These are phyloP conservation scores for Psophocarpus tetragonolobus DNA, from an alignment of 306 rosid species.

Conservation along the genomic window DNA sequence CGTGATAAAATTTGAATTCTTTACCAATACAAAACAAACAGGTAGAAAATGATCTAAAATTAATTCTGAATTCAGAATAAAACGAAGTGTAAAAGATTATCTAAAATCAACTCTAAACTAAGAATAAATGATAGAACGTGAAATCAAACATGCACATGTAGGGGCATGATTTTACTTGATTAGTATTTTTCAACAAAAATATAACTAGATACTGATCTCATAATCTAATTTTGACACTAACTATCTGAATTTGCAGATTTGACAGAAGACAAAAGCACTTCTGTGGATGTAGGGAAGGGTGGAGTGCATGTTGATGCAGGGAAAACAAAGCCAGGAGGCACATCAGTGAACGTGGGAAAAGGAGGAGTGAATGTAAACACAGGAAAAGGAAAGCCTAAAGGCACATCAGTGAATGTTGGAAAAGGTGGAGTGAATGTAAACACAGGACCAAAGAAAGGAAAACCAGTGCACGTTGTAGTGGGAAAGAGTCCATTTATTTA, in stretches of 20 bases:
- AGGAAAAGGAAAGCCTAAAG: slow-evolving; percentile 27
- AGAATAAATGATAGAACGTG: no score
- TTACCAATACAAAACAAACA: no score
- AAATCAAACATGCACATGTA: no score
- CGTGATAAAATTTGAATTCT: no score
- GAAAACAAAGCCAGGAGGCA: slow-evolving; percentile 27
- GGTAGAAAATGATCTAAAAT: no score
- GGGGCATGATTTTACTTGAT: no score
- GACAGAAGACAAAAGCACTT: slow-evolving; percentile 61
- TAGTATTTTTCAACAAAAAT: no score
- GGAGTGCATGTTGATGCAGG: slow-evolving; percentile 27
- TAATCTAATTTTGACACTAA: background rate
- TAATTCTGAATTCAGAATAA: no score
- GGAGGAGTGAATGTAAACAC: slow-evolving; percentile 36
- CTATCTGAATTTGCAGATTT: slow-evolving; percentile 35
- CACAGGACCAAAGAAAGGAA: slow-evolving; percentile 38
- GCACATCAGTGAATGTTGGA: slow-evolving; percentile 23
- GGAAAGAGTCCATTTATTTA: background rate
- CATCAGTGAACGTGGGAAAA: slow-evolving; percentile 29
- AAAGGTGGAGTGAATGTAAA: slow-evolving; percentile 39
- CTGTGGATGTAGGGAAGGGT: slow-evolving; percentile 54
- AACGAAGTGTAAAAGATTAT: no score
- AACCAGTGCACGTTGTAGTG: slow-evolving; percentile 54
- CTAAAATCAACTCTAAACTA: no score
- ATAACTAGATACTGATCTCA: background rate